These are phyloP conservation scores for Elsinoe batatas DNA, from an alignment of 2,329 filamentous ascomycete species.

Conservation along the genomic window DNA sequence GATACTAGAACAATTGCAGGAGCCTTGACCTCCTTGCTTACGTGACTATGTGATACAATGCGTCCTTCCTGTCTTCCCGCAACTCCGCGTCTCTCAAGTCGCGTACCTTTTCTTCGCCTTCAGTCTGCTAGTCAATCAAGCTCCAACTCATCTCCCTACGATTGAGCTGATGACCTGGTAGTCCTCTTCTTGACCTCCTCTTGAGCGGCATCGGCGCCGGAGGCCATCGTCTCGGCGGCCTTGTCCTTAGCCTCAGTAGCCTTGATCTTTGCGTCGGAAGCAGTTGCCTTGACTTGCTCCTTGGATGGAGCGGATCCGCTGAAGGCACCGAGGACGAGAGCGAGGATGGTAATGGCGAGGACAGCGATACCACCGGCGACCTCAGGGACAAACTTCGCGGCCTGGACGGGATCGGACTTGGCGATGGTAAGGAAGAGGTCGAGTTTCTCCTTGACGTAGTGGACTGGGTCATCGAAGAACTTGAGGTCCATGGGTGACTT, in stretches of 20 bases:
- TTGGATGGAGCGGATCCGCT: slow-evolving; percentile 53
- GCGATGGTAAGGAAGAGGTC: slow-evolving; percentile 82
- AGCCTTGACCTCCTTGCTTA: background rate
- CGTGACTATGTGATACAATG: slow-evolving; percentile 9
- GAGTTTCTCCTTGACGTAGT: slow-evolving; percentile 83
- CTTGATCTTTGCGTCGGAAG: slow-evolving; percentile 66
- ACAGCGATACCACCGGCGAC: slow-evolving; percentile 72
- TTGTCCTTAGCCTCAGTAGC: slow-evolving; percentile 57
- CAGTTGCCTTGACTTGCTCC: slow-evolving; percentile 58
- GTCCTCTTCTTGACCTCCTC: slow-evolving; percentile 53
- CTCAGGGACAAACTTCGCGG: slow-evolving; percentile 83
- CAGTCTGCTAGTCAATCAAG: slow-evolving; percentile 2
- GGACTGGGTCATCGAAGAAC: slow-evolving; percentile 84
- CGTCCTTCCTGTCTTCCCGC: background rate
- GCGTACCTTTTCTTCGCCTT: background rate
- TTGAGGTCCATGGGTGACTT: slow-evolving; percentile 66
- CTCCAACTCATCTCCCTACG: slow-evolving; percentile 12
- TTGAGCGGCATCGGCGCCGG: slow-evolving; percentile 66
- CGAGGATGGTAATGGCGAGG: slow-evolving; percentile 58
- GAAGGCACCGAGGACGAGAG: slow-evolving; percentile 58
- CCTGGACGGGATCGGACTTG: slow-evolving; percentile 71
- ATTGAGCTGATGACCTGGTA: slow-evolving; percentile 31
- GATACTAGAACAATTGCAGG: slow-evolving; percentile 7
- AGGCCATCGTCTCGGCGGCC: slow-evolving; percentile 53
- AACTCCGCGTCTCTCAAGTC: background rate